phyloP scores from a whole-genome alignment of 2,329 filamentous ascomycete genomes.

The Pseudogymnoascus sp. region DNA sequence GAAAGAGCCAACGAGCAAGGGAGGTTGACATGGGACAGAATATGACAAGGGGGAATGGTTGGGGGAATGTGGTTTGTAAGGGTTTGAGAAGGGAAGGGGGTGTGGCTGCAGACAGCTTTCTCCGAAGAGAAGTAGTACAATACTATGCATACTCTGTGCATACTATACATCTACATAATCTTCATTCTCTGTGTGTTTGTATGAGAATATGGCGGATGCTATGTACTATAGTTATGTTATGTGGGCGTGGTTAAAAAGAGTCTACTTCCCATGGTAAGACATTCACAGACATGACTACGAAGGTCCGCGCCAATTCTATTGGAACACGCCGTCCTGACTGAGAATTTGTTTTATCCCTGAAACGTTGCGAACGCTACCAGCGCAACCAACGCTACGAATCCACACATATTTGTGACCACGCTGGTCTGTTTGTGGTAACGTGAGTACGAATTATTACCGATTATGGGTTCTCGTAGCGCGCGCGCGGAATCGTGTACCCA shows the following conservation, averaged over 20 bases:
- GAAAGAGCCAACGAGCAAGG: background rate
- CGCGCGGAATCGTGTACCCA: background rate
- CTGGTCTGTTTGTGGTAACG: background rate
- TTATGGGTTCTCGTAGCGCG: background rate
- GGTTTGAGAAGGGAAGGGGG: background rate
- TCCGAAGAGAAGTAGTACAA: background rate
- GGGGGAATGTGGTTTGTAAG: background rate
- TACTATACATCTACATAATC: background rate
- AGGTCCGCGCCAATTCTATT: background rate
- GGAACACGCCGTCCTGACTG: background rate
- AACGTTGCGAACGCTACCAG: background rate
- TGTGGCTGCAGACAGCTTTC: background rate
- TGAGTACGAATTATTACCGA: background rate
- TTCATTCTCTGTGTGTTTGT: background rate
- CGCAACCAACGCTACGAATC: background rate
- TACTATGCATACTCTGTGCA: background rate
- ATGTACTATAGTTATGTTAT: background rate
- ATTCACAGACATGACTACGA: background rate
- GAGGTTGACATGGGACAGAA: background rate
- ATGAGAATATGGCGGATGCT: background rate
- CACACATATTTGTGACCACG: background rate
- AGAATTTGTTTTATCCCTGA: background rate
- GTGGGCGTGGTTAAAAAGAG: background rate
- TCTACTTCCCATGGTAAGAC: background rate
- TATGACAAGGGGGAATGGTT: background rate